Evolutionary conservation across 257 asterid species (phyloP), one percentile per base, ranked within the genome.

Genomic region (Phtheirospermum japonicum): DNA sequence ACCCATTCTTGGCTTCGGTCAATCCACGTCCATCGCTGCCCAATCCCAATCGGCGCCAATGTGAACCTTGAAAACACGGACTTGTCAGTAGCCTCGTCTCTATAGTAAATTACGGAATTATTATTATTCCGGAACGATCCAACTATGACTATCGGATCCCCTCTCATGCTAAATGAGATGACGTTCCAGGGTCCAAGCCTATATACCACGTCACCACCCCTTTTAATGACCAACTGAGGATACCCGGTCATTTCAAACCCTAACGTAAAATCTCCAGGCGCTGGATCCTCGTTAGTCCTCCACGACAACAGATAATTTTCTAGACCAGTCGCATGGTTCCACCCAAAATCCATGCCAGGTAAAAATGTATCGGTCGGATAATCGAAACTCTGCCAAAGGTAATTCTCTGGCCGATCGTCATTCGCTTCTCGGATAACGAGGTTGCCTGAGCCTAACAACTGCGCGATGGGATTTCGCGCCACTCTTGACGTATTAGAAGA

Each of bases 1-100:
- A 4, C 16, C 92, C 92, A 84, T 0, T 46, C 17, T 11, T 12
- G 23, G 2, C 32, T 67, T 37, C 19, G 20, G 0, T 71, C 65
- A 18, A 55, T 65, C 80, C 82, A 77, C 5, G 6, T 70, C 83
- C 66, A 13, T 2, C 71, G 33, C 49, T 46, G 56, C 0, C 50
- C 61, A 6, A 46, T 23, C 0, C 85, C 82, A 19, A 16, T 43
- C 9, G 56, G 60, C 20, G 40, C 57, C 64, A 81, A 12, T 0
- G 55, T 61, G 0, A 32, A 13, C 57, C 71, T 62, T 0, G 75
- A 23, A 6, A 58, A 12, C 9, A 56, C 55, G 0, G 77, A 68
- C 12, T 2, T 26, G 26, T 62, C 76, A 2, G 50, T 43, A 0
- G 43, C 33, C n/a, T n/a, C n/a, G n/a, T n/a, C n/a, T n/a, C n/a